These are phyloP conservation scores for Diaporthe nobilis DNA, from an alignment of 2,329 filamentous ascomycete species.

Conservation along the genomic window DNA sequence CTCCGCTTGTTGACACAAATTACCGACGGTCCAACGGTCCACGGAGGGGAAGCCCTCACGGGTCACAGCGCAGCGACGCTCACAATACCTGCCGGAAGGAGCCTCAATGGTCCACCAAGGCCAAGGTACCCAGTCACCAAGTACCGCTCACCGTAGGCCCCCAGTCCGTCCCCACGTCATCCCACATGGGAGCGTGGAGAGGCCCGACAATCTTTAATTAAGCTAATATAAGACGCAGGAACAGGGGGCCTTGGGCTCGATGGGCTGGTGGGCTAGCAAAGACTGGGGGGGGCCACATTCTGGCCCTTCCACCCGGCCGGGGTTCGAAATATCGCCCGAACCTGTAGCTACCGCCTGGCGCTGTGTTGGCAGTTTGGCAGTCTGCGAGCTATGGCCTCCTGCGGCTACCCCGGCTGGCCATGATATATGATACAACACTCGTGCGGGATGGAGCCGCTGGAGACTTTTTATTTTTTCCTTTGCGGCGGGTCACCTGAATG, in stretches of 20 bases:
- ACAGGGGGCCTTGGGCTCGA: slow-evolving; percentile 30
- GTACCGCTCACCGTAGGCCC: slow-evolving; percentile 24
- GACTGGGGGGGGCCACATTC: neutral
- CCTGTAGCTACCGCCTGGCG: slow-evolving; percentile 2
- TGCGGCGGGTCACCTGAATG: slow-evolving; percentile 29
- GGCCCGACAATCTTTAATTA: slow-evolving; percentile 38
- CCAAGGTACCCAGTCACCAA: slow-evolving; percentile 15
- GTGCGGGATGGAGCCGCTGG: slow-evolving; percentile 22
- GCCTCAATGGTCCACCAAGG: slow-evolving; percentile 15
- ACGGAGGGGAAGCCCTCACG: slow-evolving; percentile 8
- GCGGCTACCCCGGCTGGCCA: slow-evolving; percentile 34
- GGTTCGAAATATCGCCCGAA: slow-evolving; percentile 31
- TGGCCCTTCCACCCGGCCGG: slow-evolving; percentile 21
- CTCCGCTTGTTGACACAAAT: slow-evolving; percentile 28
- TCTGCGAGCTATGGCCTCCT: slow-evolving; percentile 25
- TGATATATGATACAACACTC: slow-evolving; percentile 11
- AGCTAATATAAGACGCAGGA: slow-evolving; percentile 39
- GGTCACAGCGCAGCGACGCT: neutral
- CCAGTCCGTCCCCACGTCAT: slow-evolving; percentile 37
- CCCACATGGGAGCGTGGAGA: slow-evolving; percentile 37
- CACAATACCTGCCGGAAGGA: slow-evolving; percentile 26
- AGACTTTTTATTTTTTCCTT: slow-evolving; percentile 6
- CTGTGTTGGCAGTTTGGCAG: slow-evolving; percentile 13
- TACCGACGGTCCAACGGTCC: slow-evolving; percentile 11
- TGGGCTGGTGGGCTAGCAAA: slow-evolving; percentile 2